phyloP scores from a whole-genome alignment of 1,139 yeast species.

The Geotrichum europaeum region DNA sequence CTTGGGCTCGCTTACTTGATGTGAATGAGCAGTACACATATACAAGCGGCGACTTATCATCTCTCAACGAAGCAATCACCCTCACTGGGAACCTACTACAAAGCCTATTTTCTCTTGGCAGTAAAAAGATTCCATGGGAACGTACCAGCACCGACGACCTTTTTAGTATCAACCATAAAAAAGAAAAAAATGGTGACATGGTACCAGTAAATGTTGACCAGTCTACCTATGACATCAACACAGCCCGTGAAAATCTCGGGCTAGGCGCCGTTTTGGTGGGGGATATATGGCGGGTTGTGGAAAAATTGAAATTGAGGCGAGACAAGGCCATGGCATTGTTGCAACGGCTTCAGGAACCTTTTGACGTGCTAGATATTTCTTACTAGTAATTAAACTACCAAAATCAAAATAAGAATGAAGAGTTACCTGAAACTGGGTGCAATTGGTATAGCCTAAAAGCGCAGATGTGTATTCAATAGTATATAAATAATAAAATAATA shows the following conservation, averaged over 20 bases:
- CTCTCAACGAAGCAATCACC: conserved; percentile 37
- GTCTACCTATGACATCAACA: not conserved
- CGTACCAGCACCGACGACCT: not conserved
- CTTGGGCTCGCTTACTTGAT: conserved; percentile 47
- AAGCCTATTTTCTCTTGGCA: conserved; percentile 9
- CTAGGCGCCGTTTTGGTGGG: not conserved
- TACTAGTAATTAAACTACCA: not conserved
- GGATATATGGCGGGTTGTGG: not conserved
- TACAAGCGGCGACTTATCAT: conserved; percentile 37
- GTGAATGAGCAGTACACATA: conserved; percentile 49
- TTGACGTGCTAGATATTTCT: not conserved
- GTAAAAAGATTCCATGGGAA: conserved; percentile 11
- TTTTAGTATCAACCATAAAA: not conserved
- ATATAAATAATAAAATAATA: not conserved
- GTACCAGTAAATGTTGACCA: not conserved
- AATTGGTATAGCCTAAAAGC: not conserved
- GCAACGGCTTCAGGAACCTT: conserved; percentile 2
- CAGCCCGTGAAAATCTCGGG: not conserved
- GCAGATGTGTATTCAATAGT: not conserved
- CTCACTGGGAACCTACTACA: conserved; percentile 26
- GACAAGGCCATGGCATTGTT: not conserved
- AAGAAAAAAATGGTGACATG: not conserved
- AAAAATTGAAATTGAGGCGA: not conserved
- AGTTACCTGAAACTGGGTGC: not conserved
- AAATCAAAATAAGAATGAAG: not conserved